These are phyloP conservation scores for Dictyostelium brefeldianum DNA, from an alignment of 78 protist species.

Conservation along the genomic window DNA sequence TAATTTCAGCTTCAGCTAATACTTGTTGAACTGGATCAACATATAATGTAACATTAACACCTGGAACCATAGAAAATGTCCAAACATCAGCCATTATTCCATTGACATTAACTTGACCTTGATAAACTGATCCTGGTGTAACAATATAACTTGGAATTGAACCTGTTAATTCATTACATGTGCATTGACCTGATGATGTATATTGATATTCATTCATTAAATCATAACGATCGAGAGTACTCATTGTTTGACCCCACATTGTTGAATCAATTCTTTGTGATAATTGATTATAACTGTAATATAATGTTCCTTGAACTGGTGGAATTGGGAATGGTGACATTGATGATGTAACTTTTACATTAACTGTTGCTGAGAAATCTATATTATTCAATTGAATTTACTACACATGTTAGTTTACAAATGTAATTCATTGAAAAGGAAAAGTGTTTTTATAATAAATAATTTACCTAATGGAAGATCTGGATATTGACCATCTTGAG, in stretches of 20 bases:
- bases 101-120: background rate
- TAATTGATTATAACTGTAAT: background rate
- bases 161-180: background rate
- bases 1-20: background rate
- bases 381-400: too few relatives aligned
- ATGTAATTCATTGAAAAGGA: too few relatives aligned
- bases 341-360: too few relatives aligned
- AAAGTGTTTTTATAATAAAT: too few relatives aligned
- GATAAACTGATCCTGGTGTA: constrained; percentile 2
- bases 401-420: too few relatives aligned
- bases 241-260: background rate
- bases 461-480: too few relatives aligned
- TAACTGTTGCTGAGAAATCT: too few relatives aligned
- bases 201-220: background rate
- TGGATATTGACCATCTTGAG: too few relatives aligned
- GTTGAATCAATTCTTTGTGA: background rate
- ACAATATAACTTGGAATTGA: background rate
- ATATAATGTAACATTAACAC: background rate
- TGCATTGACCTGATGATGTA: background rate
- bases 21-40: background rate
- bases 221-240: background rate
- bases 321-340: background rate
- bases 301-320: background rate
- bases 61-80: background rate
- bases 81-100: background rate